Conservation (phyloP, 2,329 filamentous ascomycete genomes). For the Colletotrichum sp. region DNA sequence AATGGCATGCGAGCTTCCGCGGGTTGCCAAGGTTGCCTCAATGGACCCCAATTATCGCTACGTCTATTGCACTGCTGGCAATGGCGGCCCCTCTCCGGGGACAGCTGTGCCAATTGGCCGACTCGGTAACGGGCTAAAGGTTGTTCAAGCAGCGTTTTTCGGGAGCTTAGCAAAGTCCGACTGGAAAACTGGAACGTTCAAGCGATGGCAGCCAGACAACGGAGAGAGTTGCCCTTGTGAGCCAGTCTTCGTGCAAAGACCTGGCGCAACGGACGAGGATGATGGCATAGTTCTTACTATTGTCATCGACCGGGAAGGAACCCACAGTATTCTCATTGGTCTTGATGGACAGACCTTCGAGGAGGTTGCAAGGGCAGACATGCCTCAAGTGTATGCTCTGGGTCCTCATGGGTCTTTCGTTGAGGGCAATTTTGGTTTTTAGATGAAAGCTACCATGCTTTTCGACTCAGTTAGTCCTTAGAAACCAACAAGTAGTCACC, state of each 20-base stretch:
- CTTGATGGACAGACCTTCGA: slow-evolving; percentile 22
- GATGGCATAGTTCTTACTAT: slow-evolving; percentile 22
- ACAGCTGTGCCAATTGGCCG: slow-evolving; percentile 20
- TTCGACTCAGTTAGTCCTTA: not conserved
- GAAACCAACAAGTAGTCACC: not conserved
- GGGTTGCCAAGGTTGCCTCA: slow-evolving; percentile 21
- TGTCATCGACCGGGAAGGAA: slow-evolving; percentile 18
- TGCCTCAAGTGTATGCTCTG: slow-evolving; percentile 20
- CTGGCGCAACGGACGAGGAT: slow-evolving; percentile 19
- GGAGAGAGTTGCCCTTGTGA: slow-evolving; percentile 31
- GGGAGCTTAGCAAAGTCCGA: slow-evolving; percentile 22
- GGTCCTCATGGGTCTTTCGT: slow-evolving; percentile 18
- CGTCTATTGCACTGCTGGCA: slow-evolving; percentile 21
- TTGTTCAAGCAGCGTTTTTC: slow-evolving; percentile 20
- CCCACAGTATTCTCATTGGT: slow-evolving; percentile 21
- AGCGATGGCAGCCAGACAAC: slow-evolving; percentile 16
- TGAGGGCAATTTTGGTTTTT: not conserved
- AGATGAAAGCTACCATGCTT: not conserved
- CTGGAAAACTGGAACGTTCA: slow-evolving; percentile 21
- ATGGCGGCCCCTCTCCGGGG: slow-evolving; percentile 14
- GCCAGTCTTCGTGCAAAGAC: slow-evolving; percentile 21
- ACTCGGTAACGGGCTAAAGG: not conserved
- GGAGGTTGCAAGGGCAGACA: slow-evolving; percentile 20
- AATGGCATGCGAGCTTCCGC: slow-evolving; percentile 21
- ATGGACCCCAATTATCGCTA: slow-evolving; percentile 20